phyloP scores from a whole-genome alignment of 371 early-diverging fungal species.

The Gilbertella persicaria region DNA sequence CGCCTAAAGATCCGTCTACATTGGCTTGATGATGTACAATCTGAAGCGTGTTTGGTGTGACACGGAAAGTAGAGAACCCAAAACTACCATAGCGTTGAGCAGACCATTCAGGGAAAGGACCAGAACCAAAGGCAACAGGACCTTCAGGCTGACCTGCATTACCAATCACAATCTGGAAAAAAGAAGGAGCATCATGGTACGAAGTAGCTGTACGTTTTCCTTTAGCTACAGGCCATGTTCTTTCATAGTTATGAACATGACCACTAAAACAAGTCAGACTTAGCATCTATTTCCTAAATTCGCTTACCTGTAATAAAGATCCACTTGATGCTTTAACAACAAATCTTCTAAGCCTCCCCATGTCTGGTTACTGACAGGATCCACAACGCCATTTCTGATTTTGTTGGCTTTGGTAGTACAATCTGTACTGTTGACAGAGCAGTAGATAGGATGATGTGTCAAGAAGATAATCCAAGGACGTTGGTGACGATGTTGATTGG shows the following conservation, averaged over 20 bases:
- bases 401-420: conserved; percentile 30
- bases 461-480: conserved; percentile 48
- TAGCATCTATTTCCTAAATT: neutral
- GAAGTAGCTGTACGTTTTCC: conserved; percentile 23
- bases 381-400: conserved; percentile 28
- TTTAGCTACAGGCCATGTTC: conserved; percentile 41
- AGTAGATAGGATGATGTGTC: conserved; percentile 45
- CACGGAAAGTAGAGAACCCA: conserved; percentile 40
- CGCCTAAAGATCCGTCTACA: conserved; percentile 33
- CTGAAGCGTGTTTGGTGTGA: conserved; percentile 23
- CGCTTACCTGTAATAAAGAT: conserved; percentile 31
- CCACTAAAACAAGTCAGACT: conserved; percentile 15
- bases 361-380: conserved; percentile 12
- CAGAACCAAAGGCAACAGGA: conserved; percentile 23
- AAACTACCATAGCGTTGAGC: conserved; percentile 36
- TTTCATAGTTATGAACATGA: conserved; percentile 43
- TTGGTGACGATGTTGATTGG: conserved; percentile 33
- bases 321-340: conserved; percentile 28
- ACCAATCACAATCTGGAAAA: conserved; percentile 39
- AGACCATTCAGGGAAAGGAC: conserved; percentile 37
- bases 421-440: conserved; percentile 20
- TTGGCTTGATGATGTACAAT: conserved; percentile 33
- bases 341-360: conserved; percentile 32
- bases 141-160: conserved; percentile 45
- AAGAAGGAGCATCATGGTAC: conserved; percentile 41